phyloP scores from a whole-genome alignment of 225 moss, liverwort and hornwort species.

The Takakia lepidozioides region DNA sequence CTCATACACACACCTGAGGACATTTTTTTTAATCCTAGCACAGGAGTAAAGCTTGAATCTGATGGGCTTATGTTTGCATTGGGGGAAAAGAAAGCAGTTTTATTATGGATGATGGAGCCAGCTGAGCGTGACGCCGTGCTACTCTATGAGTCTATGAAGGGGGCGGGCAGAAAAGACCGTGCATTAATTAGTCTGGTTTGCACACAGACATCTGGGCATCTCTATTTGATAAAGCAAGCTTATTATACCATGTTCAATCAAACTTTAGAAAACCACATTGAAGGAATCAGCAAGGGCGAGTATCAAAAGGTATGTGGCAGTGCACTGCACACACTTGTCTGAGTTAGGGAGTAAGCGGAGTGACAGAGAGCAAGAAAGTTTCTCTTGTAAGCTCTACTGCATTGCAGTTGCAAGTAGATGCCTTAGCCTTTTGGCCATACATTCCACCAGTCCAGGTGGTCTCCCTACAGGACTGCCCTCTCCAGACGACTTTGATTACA shows the following conservation, averaged over 20 bases:
- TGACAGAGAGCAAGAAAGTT: no score
- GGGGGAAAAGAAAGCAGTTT: slow-evolving; percentile 37
- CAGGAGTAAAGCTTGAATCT: neutral
- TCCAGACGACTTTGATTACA: no score
- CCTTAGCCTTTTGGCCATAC: no score
- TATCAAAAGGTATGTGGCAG: no score
- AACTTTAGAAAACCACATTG: slow-evolving; percentile 55
- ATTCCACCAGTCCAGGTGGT: no score
- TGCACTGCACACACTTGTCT: no score
- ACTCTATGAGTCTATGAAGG: slow-evolving; percentile 39
- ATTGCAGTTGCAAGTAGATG: no score
- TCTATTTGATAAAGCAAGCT: slow-evolving; percentile 61
- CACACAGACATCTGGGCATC: slow-evolving; percentile 38
- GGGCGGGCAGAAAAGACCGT: slow-evolving; percentile 45
- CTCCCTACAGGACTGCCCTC: no score
- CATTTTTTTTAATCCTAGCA: neutral
- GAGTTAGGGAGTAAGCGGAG: no score
- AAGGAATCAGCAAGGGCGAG: no score
- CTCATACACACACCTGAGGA: no score
- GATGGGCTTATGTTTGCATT: slow-evolving; percentile 2
- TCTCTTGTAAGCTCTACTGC: no score
- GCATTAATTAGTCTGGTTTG: slow-evolving; percentile 44
- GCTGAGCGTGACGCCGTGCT: slow-evolving; percentile 49
- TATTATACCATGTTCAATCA: slow-evolving; percentile 55
- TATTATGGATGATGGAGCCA: slow-evolving; percentile 66